Evolutionary conservation across 2,329 filamentous ascomycete genomes (phyloP), one percentile per base, ranked within the genome.

Genomic region (Aureobasidium musti): DNA sequence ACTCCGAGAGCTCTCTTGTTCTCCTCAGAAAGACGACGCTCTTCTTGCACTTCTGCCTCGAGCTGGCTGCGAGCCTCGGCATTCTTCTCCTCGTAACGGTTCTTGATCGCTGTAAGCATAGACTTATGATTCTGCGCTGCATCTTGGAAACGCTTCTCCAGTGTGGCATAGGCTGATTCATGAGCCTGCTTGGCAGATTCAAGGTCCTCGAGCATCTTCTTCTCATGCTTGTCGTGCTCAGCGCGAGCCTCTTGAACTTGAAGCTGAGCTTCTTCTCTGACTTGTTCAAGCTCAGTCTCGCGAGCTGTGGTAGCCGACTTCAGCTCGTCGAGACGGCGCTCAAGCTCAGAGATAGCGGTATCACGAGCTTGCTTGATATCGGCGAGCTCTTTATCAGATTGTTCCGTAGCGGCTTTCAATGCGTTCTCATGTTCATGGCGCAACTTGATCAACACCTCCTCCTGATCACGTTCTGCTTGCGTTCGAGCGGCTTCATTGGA

Each of bases 201-300:
- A 23, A 66, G 19, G 8, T 64, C 57, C 39, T 68, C 37, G 26
- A 45, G 53, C 49, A 71, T 69, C 52, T 68, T 67, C 17, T 68
- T 67, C 30, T 69, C 69, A 19, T 65, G 41, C 17, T 67, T 63
- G 3, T 70, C 61, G 43, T 71, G 70, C 26, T 43, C 45, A 49
- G 39, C 26, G 19, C 49, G 53, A 28, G 53, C 28, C 11, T 65
- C 30, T 7, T 63, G 21, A 7, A 69, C 13, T 30, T 60, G 45
- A 19, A 37, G 43, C 21, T 66, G 64, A n/a, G 63, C 33, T 8
- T 43, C 45, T 33, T 52, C 45, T 28, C 28, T 60, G n/a, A 35
- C 59, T 26, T 63, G 23, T 11, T 67, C 45, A 11, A 67, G 28
- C 37, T 66, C 54, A 6, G 28, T 49, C 26, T 35, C 37, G 33